These are phyloP conservation scores for Xanthoceras sorbifolium DNA, from an alignment of 345 rosid genomes.

Conservation along the genomic window DNA sequence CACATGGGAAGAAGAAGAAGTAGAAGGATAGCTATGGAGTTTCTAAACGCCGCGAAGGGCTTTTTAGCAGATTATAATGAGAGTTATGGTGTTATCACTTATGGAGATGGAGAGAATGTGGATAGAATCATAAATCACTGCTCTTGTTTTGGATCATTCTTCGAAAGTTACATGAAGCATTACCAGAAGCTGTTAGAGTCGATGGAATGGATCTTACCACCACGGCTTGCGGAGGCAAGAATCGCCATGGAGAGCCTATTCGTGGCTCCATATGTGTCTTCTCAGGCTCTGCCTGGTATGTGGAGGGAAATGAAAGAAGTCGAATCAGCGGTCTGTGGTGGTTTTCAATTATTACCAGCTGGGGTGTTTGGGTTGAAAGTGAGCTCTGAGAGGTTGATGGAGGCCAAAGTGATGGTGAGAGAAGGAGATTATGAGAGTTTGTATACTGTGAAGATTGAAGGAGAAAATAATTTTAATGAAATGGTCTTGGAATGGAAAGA, in stretches of 20 bases:
- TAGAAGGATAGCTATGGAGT: conserved; percentile 24
- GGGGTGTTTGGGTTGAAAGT: conserved; percentile 23
- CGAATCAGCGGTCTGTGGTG: not conserved
- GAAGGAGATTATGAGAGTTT: conserved; percentile 26
- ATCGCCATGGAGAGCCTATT: conserved; percentile 36
- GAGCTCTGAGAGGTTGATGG: conserved; percentile 29
- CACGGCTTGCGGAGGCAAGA: conserved; percentile 30
- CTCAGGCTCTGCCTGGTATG: conserved; percentile 6
- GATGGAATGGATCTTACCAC: conserved; percentile 26
- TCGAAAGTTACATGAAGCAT: conserved; percentile 24
- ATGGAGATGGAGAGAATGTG: conserved; percentile 33
- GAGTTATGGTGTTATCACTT: conserved; percentile 24
- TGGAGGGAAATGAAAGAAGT: conserved; percentile 21
- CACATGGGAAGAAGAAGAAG: conserved; percentile 31
- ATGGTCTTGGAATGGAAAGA: conserved; percentile 34
- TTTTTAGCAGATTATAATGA: not conserved
- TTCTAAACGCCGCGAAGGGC: conserved; percentile 20
- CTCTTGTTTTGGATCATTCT: conserved; percentile 26
- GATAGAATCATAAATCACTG: not conserved
- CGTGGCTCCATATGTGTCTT: conserved; percentile 28
- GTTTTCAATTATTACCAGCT: not conserved
- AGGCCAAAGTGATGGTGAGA: conserved; percentile 35
- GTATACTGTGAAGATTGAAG: conserved; percentile 28
- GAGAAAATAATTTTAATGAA: conserved; percentile 25
- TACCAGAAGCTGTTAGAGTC: conserved; percentile 33